Base-by-base conservation (phyloP, 2,329 filamentous ascomycete species). In the Penicillium polonicum region DNA sequence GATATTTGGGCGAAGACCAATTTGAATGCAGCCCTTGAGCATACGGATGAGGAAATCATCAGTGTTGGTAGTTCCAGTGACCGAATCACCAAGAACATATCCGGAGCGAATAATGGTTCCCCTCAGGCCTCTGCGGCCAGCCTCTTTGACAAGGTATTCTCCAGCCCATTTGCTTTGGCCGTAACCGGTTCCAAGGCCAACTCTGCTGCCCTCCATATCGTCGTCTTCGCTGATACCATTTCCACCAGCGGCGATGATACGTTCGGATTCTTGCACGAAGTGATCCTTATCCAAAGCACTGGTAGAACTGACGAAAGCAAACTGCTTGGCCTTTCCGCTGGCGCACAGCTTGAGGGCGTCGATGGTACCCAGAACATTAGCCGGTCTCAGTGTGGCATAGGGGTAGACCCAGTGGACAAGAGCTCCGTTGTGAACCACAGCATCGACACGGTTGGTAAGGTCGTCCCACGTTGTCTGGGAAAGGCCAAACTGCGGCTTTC, bases 11-110 rank as follows among this genome's bases (percentile, higher is more conserved):
- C 91, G 83, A 3, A 82, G 81, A 2, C 79, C 79, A 3, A 97
- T 80, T 74, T 97, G 92, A 50, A 96, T 80, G 68, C 91, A 96
- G 57, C 91, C 92, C 78, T 97, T 96, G 56, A 88, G 78, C 77
- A 97, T 85, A 39, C 93, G 86, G 63, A 96, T 84, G 7, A 97
- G 78, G 79, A 97, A 97, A 75, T 97, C 93, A 69, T 97, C 93
- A 1, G 87, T 92, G 73, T 88, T 91, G 72, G 79, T 89, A 61
- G 68, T 72, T 51, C 92, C 92, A 13, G 83, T 86, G 44, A 80
- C 75, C 1, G 84, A 82, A 70, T 92, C 86, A 25, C 92, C 93
- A 4, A 89, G 82, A 38, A 97, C 86, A 72, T 97, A 97, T 31
- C 93, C 92, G 4, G 93, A 88, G 13, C 93, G 86, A 48, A 96